phyloP scores from a whole-genome alignment of 768 basidiomycete species.

The Krasilnikovozyma curviuscula region DNA sequence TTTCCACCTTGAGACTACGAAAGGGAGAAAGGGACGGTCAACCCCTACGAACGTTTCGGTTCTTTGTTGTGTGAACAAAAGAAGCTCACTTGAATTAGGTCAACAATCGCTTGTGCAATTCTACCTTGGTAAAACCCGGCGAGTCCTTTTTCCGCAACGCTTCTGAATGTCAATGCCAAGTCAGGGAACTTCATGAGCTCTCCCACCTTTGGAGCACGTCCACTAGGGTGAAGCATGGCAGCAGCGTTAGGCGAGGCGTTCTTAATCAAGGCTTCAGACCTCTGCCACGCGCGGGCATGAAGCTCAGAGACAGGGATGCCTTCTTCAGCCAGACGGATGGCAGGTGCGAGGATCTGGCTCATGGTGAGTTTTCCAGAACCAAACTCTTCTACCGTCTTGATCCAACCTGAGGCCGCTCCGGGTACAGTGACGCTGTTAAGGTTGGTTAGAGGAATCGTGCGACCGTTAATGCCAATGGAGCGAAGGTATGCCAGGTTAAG shows the following conservation, averaged over 20 bases:
- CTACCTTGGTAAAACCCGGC: slow-evolving; percentile 88
- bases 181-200: slow-evolving; percentile 64
- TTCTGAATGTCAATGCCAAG: slow-evolving; percentile 64
- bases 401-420: slow-evolving; percentile 91
- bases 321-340: slow-evolving; percentile 76
- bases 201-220: slow-evolving; percentile 55
- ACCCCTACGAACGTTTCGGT: neutral
- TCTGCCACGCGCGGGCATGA: slow-evolving; percentile 40
- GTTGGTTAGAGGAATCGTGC: slow-evolving; percentile 46
- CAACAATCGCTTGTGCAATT: slow-evolving; percentile 71
- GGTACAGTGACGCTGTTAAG: slow-evolving; percentile 19
- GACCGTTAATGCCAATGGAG: slow-evolving; percentile 45
- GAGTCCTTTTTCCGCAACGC: slow-evolving; percentile 60
- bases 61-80: neutral
- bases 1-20: slow-evolving; percentile 71
- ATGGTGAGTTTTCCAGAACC: slow-evolving; percentile 53
- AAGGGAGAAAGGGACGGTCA: slow-evolving; percentile 21
- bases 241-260: slow-evolving; percentile 64
- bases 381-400: slow-evolving; percentile 64
- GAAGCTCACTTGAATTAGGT: slow-evolving; percentile 26
- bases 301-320: slow-evolving; percentile 82
- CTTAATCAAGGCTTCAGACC: slow-evolving; percentile 50
- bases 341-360: slow-evolving; percentile 64
- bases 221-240: slow-evolving; percentile 62
- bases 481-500: slow-evolving; percentile 55